Conservation (phyloP, 371 early-diverging fungal species). For the Saksenaea vasiformis region DNA sequence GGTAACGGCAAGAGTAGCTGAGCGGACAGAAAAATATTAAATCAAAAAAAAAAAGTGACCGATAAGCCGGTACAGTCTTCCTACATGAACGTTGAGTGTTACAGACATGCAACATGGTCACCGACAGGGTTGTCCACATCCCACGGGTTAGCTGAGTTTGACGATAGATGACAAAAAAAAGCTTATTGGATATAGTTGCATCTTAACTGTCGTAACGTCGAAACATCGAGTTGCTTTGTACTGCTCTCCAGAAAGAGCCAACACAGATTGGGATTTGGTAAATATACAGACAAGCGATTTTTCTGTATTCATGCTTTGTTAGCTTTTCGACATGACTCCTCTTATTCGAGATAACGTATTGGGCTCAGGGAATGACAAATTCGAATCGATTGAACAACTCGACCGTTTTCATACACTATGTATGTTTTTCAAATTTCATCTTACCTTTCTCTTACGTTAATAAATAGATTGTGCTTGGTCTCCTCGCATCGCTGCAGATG, state of each 20-base stretch:
- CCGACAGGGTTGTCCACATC: constrained; percentile 21
- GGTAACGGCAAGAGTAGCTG: constrained; percentile 1
- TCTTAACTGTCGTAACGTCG: constrained; percentile 35
- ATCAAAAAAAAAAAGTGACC: constrained; percentile 7
- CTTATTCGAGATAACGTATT: constrained; percentile 8
- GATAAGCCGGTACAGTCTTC: constrained; percentile 17
- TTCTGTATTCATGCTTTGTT: background rate
- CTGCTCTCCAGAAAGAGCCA: background rate
- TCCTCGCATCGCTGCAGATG: constrained; percentile 11
- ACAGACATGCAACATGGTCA: constrained; percentile 36
- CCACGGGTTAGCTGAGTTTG: constrained; percentile 20
- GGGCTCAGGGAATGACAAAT: background rate
- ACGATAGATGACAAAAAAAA: background rate
- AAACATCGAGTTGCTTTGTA: constrained; percentile 33
- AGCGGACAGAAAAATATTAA: background rate
- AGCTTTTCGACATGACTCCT: constrained; percentile 22
- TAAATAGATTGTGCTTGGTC: constrained; percentile 31
- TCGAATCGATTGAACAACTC: background rate
- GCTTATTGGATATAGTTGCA: constrained; percentile 18
- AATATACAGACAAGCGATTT: background rate
- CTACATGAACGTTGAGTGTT: constrained; percentile 20
- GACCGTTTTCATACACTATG: constrained; percentile 24
- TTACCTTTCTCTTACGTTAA: background rate
- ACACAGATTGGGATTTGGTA: constrained; percentile 28
- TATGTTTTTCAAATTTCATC: constrained; percentile 2